Base-by-base conservation (phyloP, 805 yeast genomes). In the Candida parachauliodes region DNA sequence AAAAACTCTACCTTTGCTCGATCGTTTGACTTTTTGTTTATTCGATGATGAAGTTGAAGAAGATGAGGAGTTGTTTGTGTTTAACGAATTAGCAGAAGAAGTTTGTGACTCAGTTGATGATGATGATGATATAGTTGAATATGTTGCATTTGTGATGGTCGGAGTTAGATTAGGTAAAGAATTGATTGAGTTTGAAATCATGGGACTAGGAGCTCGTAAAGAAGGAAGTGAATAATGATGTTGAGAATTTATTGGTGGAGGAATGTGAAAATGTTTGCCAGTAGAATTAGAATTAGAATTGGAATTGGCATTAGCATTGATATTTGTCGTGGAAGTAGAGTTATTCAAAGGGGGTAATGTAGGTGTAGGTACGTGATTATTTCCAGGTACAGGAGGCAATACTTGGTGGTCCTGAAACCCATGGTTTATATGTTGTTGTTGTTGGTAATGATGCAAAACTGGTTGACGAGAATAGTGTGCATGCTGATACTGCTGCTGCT, bases 1-100 rank as follows among this genome's bases (percentile, higher is more conserved):
- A 61, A 88, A 88, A 16, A 84, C 74, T 43, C 87, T 61, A 10
- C 83, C 83, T 45, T 78, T 79, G 10, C 67, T 49, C 7, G 56
- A 47, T 24, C 68, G 44, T 46, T 72, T 77, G 4, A 36, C 20
- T 21, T 44, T 44, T 10, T 39, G 27, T 21, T 41, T 43, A 9
- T 25, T 16, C n/a, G 25, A 11, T 5, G 34, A 25, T 8, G 33
- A 22, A 6, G 27, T 12, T 8, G 33, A 22, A 6, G 27, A 22
- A 8, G 15, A 11, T 21, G 39, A 26, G 5, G 18, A 14, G 15
- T 27, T 20, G 8, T 37, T 14, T 2, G 33, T n/a, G 9, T 10
- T 27, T 5, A 20, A 11, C 14, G 28, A 20, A 20, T 36, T 4
- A 12, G 32, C 5, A 15, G 38, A n/a, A 8, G 39, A 26, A 4